Conservation (phyloP, 305 asterid species). For the Caryopteris hybrid region DNA sequence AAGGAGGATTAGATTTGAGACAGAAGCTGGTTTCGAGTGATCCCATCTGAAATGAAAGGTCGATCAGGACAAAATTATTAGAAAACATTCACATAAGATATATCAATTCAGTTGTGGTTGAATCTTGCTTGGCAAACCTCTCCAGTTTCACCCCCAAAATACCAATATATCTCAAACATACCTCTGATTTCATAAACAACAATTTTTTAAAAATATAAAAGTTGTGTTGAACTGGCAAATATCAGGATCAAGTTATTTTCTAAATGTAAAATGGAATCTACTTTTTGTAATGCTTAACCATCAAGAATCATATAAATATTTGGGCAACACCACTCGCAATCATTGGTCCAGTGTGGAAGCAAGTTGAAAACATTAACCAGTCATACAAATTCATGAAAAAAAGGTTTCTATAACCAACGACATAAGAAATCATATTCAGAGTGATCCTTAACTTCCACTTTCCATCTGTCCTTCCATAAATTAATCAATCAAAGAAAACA, state of each 20-base stretch:
- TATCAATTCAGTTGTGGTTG: background rate
- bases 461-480: background rate
- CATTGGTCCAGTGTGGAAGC: background rate
- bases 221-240: background rate
- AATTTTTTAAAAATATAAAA: background rate
- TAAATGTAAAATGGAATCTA: background rate
- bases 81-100: background rate
- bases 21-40: conserved; percentile 63
- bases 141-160: background rate
- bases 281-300: background rate
- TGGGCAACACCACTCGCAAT: background rate
- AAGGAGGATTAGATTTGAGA: conserved; percentile 79
- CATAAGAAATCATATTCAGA: background rate
- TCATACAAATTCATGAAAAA: background rate
- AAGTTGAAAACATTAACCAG: background rate
- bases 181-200: background rate
- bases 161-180: background rate
- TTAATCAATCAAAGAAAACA: background rate
- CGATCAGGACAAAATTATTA: conserved; percentile 15
- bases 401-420: background rate
- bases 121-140: background rate
- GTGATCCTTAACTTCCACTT: background rate
- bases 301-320: background rate
- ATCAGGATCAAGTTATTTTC: background rate
- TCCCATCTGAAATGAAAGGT: conserved; percentile 71